phyloP scores from a whole-genome alignment of 345 rosid genomes.

The Melastoma malabathricum region DNA sequence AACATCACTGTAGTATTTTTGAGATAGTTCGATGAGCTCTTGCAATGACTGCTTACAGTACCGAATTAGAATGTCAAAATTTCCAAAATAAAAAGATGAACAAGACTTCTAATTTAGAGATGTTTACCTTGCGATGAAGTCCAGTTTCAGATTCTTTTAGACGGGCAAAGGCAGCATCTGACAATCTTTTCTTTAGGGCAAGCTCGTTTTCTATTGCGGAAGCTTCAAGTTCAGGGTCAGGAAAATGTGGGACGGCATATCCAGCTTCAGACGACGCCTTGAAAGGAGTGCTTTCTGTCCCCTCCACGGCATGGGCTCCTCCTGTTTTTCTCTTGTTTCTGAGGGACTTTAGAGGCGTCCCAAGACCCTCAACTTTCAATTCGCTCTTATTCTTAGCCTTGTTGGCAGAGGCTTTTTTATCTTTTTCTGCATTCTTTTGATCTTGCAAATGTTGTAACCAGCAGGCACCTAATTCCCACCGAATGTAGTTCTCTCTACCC shows the following conservation, averaged over 20 bases:
- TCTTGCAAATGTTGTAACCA: constrained; percentile 98
- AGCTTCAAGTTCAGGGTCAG: constrained; percentile 41
- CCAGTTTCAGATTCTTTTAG: constrained; percentile 82
- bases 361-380: constrained; percentile 95
- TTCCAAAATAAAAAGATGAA: constrained; percentile 7
- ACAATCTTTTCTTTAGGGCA: constrained; percentile 39
- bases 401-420: constrained; percentile 52
- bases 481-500: constrained; percentile 40
- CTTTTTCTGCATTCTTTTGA: constrained; percentile 71
- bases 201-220: constrained; percentile 38
- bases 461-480: constrained; percentile 99
- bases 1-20: constrained; percentile 68
- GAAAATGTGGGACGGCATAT: constrained; percentile 21
- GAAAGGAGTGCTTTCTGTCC: constrained; percentile 25
- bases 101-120: constrained; percentile 4
- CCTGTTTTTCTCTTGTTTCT: constrained; percentile 65
- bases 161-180: constrained; percentile 70
- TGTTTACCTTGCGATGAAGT: constrained; percentile 73
- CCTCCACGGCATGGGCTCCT: constrained; percentile 23
- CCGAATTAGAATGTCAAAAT: constrained; percentile 3
- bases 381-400: constrained; percentile 65
- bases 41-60: constrained; percentile 52
- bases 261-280: constrained; percentile 30
- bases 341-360: constrained; percentile 82
- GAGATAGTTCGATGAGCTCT: constrained; percentile 71